Evolutionary conservation across 768 basidiomycete species (phyloP), one percentile per base, ranked within the genome.

Genomic region (Pholiota microspora): DNA sequence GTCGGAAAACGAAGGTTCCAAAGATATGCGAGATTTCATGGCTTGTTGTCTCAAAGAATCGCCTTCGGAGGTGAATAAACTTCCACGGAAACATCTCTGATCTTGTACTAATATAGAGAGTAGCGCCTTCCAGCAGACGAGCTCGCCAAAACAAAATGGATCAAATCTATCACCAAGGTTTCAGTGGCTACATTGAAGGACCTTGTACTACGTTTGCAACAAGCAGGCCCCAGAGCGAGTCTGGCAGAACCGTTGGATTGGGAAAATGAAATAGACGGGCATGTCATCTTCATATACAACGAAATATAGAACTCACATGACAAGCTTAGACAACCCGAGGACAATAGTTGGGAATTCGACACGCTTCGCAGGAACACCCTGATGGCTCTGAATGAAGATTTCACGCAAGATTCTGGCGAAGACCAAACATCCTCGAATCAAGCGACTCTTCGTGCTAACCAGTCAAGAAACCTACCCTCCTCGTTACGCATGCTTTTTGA

Each of bases 101-200:
- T 47, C 24, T 46, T 16, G 52, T 52, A n/a, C n/a, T n/a, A n/a
- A n/a, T 18, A 62, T 51, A 45, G 25, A 46, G 29, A 38, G 29
- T 59, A 98, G 93, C 86, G 97, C 45, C 75, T 91, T 13, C 79
- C 87, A 2, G 94, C 97, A 10, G 97, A 98, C 54, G 95, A 98
- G 60, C 78, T 99, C 2, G 64, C 76, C 2, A 94, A 89, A 67
- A 81, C 85, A 25, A 95, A 89, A 66, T 98, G 96, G 94, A 93
- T 98, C 60, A 93, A 89, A 64, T 77, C 81, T 7, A 69, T 83
- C 18, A 73, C 83, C 7, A 95, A 88, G 75, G 71, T 80, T 1
- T 78, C 83, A 1, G 73, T 94, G 12, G 76, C 85, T 0, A 73
- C 82, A 15, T 73, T 98, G 15, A 86, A 86, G 59, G 97, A 98